Conservation (phyloP, 139 green algal genomes). For the Tetradesmus obliquus region DNA sequence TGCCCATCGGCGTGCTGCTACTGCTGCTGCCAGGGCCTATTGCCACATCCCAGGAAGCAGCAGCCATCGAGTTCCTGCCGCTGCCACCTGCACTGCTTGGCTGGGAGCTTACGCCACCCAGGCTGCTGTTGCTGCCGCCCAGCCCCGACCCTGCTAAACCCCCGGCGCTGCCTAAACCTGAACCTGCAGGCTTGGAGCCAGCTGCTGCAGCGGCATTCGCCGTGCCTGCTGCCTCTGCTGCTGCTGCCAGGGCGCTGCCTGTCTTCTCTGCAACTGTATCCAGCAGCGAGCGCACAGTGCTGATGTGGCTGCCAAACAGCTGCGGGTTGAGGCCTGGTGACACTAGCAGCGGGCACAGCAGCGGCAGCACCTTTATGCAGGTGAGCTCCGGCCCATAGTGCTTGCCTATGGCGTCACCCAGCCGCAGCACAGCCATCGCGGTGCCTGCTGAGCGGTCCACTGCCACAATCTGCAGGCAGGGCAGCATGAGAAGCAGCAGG, state of each 20-base stretch:
- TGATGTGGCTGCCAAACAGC: conserved; percentile 57
- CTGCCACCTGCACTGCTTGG: not conserved
- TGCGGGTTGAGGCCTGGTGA: conserved; percentile 50
- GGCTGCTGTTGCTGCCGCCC: conserved; percentile 8
- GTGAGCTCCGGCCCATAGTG: conserved; percentile 65
- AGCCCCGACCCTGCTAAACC: not conserved
- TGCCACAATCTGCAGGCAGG: conserved; percentile 62
- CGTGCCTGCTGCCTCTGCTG: conserved; percentile 15
- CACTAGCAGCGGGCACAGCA: conserved; percentile 74
- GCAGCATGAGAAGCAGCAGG: not conserved
- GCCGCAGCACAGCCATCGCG: conserved; percentile 70
- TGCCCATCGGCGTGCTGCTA: not conserved
- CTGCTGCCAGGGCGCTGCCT: not conserved
- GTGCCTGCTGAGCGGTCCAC: conserved; percentile 82
- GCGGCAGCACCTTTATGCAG: conserved; percentile 67
- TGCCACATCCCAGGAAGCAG: not conserved
- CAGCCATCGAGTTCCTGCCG: not conserved
- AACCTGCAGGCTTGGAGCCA: not conserved
- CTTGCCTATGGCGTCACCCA: conserved; percentile 70
- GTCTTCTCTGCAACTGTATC: conserved; percentile 36
- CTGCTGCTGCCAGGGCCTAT: not conserved
- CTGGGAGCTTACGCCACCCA: not conserved
- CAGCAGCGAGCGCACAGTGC: conserved; percentile 26
- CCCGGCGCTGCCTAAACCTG: not conserved
- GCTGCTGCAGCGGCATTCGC: not conserved